phyloP scores from a whole-genome alignment of 73 alveolate genomes.

The Paramecium sexaurelia region DNA sequence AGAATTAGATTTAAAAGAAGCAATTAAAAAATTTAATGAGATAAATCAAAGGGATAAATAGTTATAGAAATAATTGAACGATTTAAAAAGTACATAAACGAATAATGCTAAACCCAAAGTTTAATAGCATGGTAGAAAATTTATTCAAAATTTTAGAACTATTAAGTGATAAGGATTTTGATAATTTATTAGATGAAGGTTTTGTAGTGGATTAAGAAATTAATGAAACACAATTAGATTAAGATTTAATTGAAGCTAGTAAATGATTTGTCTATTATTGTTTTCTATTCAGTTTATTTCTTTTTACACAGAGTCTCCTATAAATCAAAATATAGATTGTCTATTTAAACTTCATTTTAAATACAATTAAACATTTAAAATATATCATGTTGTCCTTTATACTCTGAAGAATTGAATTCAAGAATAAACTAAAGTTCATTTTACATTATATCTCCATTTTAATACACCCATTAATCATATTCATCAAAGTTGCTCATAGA shows the following conservation, averaged over 20 bases:
- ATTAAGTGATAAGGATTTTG: conserved; percentile 36
- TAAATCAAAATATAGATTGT: background rate
- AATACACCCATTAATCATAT: conserved; percentile 52
- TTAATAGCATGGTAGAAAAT: background rate
- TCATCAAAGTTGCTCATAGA: conserved; percentile 45
- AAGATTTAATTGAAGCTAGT: conserved; percentile 39
- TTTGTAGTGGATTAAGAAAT: conserved; percentile 38
- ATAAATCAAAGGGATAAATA: conserved; percentile 18
- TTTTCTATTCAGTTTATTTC: background rate
- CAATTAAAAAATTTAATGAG: background rate
- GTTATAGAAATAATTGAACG: background rate
- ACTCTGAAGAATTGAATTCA: background rate
- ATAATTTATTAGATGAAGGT: conserved; percentile 41
- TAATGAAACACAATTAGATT: conserved; percentile 7
- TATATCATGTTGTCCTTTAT: background rate
- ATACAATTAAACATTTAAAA: no score
- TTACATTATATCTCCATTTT: conserved; percentile 52
- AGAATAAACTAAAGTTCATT: conserved; percentile 16
- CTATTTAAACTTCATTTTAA: no score
- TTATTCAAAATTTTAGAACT: background rate
- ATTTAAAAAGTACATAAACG: background rate
- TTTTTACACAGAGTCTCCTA: background rate
- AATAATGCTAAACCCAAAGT: background rate
- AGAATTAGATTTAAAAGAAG: conserved; percentile 29
- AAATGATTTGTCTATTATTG: background rate